These are phyloP conservation scores for Claviceps digitariae DNA, from an alignment of 2,329 filamentous ascomycete genomes.

Conservation along the genomic window DNA sequence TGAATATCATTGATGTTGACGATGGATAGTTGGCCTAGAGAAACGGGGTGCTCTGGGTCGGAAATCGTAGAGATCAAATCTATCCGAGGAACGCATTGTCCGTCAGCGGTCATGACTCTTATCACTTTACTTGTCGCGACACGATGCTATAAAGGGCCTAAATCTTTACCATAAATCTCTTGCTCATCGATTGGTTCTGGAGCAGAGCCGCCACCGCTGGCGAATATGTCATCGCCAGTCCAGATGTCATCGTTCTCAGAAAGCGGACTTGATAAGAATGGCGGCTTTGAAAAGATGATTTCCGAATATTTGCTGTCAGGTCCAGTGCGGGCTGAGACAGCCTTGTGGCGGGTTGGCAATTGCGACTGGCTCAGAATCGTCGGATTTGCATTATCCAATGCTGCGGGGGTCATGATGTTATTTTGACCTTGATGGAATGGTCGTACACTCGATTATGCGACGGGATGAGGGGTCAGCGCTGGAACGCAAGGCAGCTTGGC, in stretches of 20 bases:
- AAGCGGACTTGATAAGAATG: slow-evolving; percentile 28
- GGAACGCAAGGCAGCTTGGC: not conserved
- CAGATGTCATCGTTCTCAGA: slow-evolving; percentile 22
- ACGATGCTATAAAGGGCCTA: not conserved
- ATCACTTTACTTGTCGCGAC: too few species aligned
- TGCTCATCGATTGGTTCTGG: slow-evolving; percentile 89
- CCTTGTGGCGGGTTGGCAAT: slow-evolving; percentile 61
- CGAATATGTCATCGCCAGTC: slow-evolving; percentile 21
- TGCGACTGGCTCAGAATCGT: slow-evolving; percentile 81
- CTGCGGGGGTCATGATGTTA: slow-evolving; percentile 13
- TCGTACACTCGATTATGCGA: not conserved
- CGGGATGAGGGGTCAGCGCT: too few species aligned
- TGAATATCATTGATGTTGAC: slow-evolving; percentile 92
- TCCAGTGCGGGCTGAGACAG: slow-evolving; percentile 30
- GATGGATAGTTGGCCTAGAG: slow-evolving; percentile 82
- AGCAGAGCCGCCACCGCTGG: slow-evolving; percentile 40
- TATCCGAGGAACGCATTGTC: slow-evolving; percentile 19
- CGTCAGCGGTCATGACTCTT: not conserved
- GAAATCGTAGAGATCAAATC: slow-evolving; percentile 91
- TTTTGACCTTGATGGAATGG: not conserved
- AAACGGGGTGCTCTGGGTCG: slow-evolving; percentile 91
- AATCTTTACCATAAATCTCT: slow-evolving; percentile 71
- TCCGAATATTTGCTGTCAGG: slow-evolving; percentile 34
- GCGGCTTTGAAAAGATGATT: slow-evolving; percentile 31
- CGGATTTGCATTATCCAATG: slow-evolving; percentile 71